Conservation (phyloP, 2,329 filamentous ascomycete species). For the Cercospora nicotianae region DNA sequence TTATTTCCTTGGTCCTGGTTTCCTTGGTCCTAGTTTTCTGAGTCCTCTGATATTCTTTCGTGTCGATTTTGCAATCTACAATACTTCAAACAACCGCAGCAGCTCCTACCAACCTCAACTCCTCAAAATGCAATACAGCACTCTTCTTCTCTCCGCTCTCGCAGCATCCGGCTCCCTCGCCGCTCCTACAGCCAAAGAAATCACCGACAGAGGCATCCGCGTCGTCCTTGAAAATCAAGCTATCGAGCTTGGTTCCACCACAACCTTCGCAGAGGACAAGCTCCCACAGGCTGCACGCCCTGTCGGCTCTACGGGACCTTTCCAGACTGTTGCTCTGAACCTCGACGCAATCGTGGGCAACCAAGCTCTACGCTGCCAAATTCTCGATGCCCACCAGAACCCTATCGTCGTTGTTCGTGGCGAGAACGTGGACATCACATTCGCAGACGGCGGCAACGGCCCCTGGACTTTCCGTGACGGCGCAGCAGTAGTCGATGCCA, state of each 20-base stretch:
- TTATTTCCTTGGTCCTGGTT: constrained; percentile 2
- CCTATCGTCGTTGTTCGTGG: constrained; percentile 20
- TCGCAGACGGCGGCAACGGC: constrained; percentile 18
- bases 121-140: constrained; percentile 27
- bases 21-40: constrained; percentile 12
- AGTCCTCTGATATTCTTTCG: constrained; percentile 1
- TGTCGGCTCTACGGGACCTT: constrained; percentile 17
- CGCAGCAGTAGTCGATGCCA: constrained; percentile 5
- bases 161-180: constrained; percentile 18
- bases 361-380: constrained; percentile 22
- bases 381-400: constrained; percentile 14
- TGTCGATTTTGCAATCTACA: not conserved
- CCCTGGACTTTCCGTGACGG: constrained; percentile 21
- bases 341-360: constrained; percentile 17
- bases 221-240: constrained; percentile 14
- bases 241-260: constrained; percentile 13
- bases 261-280: constrained; percentile 16
- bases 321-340: constrained; percentile 15
- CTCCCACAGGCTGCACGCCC: constrained; percentile 11
- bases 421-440: constrained; percentile 17
- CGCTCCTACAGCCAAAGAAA: constrained; percentile 11
- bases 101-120: not conserved
- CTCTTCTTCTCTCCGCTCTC: constrained; percentile 16
- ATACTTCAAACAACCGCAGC: not conserved
- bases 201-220: constrained; percentile 13